Base-by-base conservation (phyloP, 1,284 basidiomycete genomes). In the Ustilago tritici region DNA sequence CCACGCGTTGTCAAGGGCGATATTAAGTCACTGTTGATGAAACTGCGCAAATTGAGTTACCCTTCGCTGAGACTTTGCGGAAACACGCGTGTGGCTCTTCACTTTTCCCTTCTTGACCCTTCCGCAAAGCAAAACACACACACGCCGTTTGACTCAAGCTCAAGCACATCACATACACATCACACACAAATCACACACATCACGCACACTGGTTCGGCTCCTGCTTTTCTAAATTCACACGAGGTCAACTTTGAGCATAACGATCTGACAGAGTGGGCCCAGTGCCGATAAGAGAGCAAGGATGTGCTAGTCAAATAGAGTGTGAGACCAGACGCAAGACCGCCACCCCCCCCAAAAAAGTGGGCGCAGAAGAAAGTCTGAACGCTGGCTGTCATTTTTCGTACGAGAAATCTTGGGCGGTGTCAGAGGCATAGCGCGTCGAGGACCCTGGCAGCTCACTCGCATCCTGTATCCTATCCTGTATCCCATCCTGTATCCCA, bases 381-480 rank as follows among this genome's bases (percentile, higher is more conserved):
- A 56, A 56, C 23, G 38, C 23, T 40, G 55, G 15, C 4, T 28
- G 23, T 4, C 10, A 23, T 41, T 17, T 57, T 41, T 57, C 56
- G 56, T n/a, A 12, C 56, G 56, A 57, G 56, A 57, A 32, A 49
- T 23, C 46, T 4, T 1, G n/a, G 1, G 15, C 38, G 31, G 9
- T 32, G 28, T 14, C 6, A 46, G 43, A 6, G 11, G 17, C n/a
- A 46, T 19, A 11, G 7, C 15, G n/a, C 17, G 5, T 4, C 15
- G 3, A 56, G 56, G 56, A 58, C 56, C 56, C 56, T 58, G 32
- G 40, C 40, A 41, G 32, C 28, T n/a, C 31, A 53, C 14, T 8
- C 31, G 0, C 28, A 53, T 32, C 12, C 40, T n/a, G 17, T 17
- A 41, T 17, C 17, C 17, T 14, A 6, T 15, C 6, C n/a, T n/a